Base-by-base conservation (phyloP, 2,329 filamentous ascomycete genomes). In the Trichoderma sp. region DNA sequence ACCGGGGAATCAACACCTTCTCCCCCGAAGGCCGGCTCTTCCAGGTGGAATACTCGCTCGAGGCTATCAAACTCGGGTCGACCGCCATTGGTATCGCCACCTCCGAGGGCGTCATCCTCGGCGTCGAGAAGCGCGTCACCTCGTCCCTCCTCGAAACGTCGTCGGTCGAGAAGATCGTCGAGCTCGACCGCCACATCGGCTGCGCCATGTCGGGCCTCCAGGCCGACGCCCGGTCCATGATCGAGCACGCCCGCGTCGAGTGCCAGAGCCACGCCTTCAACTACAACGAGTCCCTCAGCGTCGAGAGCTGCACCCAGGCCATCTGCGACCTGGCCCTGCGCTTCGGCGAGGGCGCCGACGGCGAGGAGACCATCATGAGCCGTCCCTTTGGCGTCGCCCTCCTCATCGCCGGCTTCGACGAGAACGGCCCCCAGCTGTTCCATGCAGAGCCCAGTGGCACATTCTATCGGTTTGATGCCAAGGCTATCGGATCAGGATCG, bases 1-100 rank as follows among this genome's bases (percentile, higher is more conserved):
- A 98, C 86, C 93, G 94, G 82, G 94, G 94, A 78, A 97, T 98
- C 89, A 98, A 97, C 88, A 99, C 95, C 87, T 99, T 99, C 89
- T 99, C 95, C 76, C 95, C 95, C 70, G 95, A 99, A 88, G 95
- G 95, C 78, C 95, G 95, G 83, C 92, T 99, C 81, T 99, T 99
- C 88, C 95, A 99, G 86, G 95, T 99, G 85, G 95, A 99, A 91
- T 99, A 99, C 89, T 98, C 95, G 69, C 91, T 99, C 81, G 95
- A 99, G 86, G 95, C 95, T 82, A 99, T 99, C 89, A 99, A 99
- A 86, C 92, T 98, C 74, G 95, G 95, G 74, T 97, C 92, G 76
- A 99, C 95, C 74, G 95, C 95, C 78, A 99, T 99, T 83, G 95
- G 95, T 76, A 94, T 99, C 73, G 93, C 95, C 76, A 99, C 95